phyloP scores from a whole-genome alignment of 768 basidiomycete genomes.

The Calocera viscosa region DNA sequence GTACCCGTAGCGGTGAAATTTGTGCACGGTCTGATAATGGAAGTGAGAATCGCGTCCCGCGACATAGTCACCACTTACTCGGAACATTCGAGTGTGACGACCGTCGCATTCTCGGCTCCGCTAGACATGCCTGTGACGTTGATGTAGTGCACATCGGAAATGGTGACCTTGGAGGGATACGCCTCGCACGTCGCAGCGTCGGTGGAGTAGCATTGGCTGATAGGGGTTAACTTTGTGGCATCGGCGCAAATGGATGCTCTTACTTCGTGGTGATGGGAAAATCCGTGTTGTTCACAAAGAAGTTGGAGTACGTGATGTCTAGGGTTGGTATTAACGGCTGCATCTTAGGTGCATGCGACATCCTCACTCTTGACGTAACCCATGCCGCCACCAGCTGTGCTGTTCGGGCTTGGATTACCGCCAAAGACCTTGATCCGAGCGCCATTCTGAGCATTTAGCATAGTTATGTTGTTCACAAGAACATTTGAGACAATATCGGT shows the following conservation, averaged over 20 bases:
- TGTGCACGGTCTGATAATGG: constrained; percentile 20
- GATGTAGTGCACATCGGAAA: constrained; percentile 44
- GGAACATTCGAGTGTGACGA: constrained; percentile 46
- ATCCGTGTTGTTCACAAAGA: constrained; percentile 42
- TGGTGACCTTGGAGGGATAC: constrained; percentile 43
- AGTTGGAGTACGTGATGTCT: constrained; percentile 44
- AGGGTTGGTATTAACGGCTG: constrained; percentile 18
- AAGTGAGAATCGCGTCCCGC: neutral
- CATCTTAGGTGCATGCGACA: neutral
- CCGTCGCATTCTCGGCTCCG: constrained; percentile 32
- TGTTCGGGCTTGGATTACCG: constrained; percentile 45
- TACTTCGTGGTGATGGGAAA: constrained; percentile 37
- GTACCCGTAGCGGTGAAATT: constrained; percentile 32
- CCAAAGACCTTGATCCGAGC: constrained; percentile 59
- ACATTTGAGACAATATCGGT: constrained; percentile 51
- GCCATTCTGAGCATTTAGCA: constrained; percentile 53
- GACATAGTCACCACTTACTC: constrained; percentile 14
- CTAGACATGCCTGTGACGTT: constrained; percentile 48
- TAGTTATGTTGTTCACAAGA: constrained; percentile 43
- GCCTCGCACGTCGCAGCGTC: constrained; percentile 37
- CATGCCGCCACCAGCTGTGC: constrained; percentile 37
- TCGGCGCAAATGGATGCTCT: too few relatives aligned
- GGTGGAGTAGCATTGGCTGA: constrained; percentile 38
- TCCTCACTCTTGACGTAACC: constrained; percentile 31
- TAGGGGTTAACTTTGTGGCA: too few relatives aligned